A percentile compares a stretch with the other conserved stretches of the same genome.
Evolutionary conservation across 495 filamentous ascomycete species (phyloP).

Genomic region (Gamarada debralockiae): DNA sequence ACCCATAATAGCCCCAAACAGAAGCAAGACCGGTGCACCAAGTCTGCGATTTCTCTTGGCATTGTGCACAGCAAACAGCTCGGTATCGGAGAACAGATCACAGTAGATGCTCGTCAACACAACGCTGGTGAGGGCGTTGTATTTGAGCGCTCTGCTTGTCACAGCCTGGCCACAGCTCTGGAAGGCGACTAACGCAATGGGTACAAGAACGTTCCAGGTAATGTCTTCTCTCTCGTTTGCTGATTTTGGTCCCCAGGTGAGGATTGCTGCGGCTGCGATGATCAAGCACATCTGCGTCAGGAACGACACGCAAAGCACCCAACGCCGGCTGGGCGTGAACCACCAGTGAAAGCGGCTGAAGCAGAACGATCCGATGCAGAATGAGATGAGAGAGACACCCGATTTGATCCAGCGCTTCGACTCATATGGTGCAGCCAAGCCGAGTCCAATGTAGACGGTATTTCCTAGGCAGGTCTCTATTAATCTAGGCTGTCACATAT

Average conservation of each 20-base stretch:
- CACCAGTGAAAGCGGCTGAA: constrained; percentile 60
- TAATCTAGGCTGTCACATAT: not conserved
- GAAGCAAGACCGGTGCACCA: constrained; percentile 52
- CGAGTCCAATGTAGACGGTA: constrained; percentile 70
- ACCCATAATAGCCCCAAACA: constrained; percentile 56
- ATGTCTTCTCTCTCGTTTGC: constrained; percentile 37
- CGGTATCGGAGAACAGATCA: constrained; percentile 62
- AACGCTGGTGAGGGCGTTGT: constrained; percentile 60
- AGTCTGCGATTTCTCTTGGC: constrained; percentile 55
- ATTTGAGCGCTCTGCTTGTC: constrained; percentile 59
- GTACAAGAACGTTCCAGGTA: constrained; percentile 54
- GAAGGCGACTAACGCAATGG: constrained; percentile 62
- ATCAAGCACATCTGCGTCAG: constrained; percentile 49
- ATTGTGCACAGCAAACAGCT: constrained; percentile 48
- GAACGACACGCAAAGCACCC: constrained; percentile 62
- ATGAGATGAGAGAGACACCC: constrained; percentile 56
- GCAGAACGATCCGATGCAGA: constrained; percentile 62
- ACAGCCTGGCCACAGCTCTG: constrained; percentile 69
- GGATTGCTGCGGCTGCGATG: constrained; percentile 52
- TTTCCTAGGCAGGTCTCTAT: constrained; percentile 41
- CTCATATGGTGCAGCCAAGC: constrained; percentile 48
- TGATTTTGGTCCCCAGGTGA: constrained; percentile 38
- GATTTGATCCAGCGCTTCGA: constrained; percentile 64
- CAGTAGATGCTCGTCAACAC: constrained; percentile 71
- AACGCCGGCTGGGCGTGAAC: constrained; percentile 43